Percentiles rank a stretch among this genome's conserved stretches.
phyloP scores from a whole-genome alignment of 2,329 filamentous ascomycete species.

The Penicillium sp. region DNA sequence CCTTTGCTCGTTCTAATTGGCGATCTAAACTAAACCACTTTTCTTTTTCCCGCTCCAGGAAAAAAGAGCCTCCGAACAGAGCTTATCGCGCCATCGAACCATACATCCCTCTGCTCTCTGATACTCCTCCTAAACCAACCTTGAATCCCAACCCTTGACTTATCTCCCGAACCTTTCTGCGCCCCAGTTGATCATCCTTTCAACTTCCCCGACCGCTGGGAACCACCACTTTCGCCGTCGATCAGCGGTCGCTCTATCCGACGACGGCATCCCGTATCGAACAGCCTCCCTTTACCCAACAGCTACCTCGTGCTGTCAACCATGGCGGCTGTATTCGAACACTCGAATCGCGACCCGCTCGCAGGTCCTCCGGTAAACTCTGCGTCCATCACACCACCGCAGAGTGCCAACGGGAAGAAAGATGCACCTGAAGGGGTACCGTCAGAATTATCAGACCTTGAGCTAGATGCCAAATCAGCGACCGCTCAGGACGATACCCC shows the following conservation, averaged over 20 bases:
- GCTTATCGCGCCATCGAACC: constrained; percentile 22
- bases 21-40: constrained; percentile 10
- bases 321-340: constrained; percentile 38
- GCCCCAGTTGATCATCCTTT: background rate
- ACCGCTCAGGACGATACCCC: constrained; percentile 27
- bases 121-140: constrained; percentile 3
- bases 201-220: constrained; percentile 43
- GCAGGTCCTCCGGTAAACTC: constrained; percentile 26
- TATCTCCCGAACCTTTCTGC: constrained; percentile 2
- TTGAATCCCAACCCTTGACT: constrained; percentile 7
- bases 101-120: constrained; percentile 6
- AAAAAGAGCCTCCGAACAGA: constrained; percentile 21
- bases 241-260: constrained; percentile 45
- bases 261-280: constrained; percentile 35
- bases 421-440: constrained; percentile 42
- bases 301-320: constrained; percentile 17
- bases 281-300: constrained; percentile 6
- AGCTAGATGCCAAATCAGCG: constrained; percentile 34
- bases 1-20: constrained; percentile 11
- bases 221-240: constrained; percentile 38
- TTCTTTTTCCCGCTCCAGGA: constrained; percentile 12
- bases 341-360: constrained; percentile 28
- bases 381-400: constrained; percentile 44
- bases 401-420: constrained; percentile 47
- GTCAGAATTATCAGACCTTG: constrained; percentile 44